Evolutionary conservation across 1,139 yeast species (phyloP).

Genomic region (Citeromyces hawaiiensis): DNA sequence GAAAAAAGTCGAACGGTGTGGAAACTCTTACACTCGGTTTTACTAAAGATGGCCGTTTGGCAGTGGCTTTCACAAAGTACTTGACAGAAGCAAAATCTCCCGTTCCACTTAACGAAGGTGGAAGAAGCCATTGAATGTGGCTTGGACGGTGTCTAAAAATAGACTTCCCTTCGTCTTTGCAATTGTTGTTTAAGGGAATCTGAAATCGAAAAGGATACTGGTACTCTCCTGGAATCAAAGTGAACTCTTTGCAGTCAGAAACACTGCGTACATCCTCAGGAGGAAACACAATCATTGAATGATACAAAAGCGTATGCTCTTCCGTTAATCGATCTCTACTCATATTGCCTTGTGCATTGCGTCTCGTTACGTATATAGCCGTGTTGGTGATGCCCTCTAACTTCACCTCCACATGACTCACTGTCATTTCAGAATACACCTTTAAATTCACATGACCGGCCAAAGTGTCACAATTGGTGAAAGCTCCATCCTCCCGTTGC

Average conservation of each 20-base stretch:
- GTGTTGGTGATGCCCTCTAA: slow-evolving; percentile 41
- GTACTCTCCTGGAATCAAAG: slow-evolving; percentile 48
- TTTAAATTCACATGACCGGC: slow-evolving; percentile 32
- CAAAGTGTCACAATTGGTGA: slow-evolving; percentile 21
- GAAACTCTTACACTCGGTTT: slow-evolving; percentile 32
- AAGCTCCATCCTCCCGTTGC: background rate
- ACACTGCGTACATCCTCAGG: slow-evolving; percentile 38
- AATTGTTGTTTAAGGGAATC: slow-evolving; percentile 37
- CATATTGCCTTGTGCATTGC: slow-evolving; percentile 12
- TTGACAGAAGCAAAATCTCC: slow-evolving; percentile 26
- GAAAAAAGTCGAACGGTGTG: slow-evolving; percentile 40
- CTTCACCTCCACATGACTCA: slow-evolving; percentile 42
- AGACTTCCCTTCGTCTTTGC: slow-evolving; percentile 28
- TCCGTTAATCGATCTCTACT: slow-evolving; percentile 19
- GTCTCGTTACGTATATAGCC: slow-evolving; percentile 7
- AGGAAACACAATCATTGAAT: slow-evolving; percentile 44
- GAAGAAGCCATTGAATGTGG: slow-evolving; percentile 38
- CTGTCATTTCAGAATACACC: slow-evolving; percentile 30
- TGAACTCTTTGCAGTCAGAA: slow-evolving; percentile 36
- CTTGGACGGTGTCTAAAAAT: slow-evolving; percentile 22
- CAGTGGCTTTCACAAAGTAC: slow-evolving; percentile 47
- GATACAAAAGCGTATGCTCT: slow-evolving; percentile 42
- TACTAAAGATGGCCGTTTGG: slow-evolving; percentile 38
- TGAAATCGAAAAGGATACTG: slow-evolving; percentile 41
- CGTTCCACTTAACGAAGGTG: slow-evolving; percentile 31